Conservation (phyloP, 441 rosid genomes). For the Mallotus repandus region DNA sequence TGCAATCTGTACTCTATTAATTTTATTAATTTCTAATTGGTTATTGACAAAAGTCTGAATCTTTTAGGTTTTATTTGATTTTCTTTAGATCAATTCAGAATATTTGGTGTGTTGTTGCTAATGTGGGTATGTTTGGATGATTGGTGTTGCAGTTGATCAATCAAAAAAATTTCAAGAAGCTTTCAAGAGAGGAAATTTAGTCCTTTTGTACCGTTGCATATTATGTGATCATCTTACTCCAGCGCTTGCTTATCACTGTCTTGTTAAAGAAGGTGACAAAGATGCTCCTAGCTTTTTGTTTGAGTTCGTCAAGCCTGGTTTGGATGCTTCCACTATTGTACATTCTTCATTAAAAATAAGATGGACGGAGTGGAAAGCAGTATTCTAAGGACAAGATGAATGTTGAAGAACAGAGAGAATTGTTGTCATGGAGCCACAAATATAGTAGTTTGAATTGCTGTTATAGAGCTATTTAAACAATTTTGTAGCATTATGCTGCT, state of each 20-base stretch:
- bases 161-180: conserved; percentile 59
- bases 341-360: conserved; percentile 25
- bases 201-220: conserved; percentile 67
- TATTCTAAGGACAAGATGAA: too few species aligned
- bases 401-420: too few species aligned
- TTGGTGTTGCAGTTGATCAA: conserved; percentile 45
- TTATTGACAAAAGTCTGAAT: neutral
- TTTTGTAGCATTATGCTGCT: too few species aligned
- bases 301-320: conserved; percentile 88
- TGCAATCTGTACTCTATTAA: too few species aligned
- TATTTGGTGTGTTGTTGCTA: neutral
- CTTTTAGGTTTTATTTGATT: neutral
- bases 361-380: too few species aligned
- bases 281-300: conserved; percentile 96
- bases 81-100: neutral
- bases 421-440: too few species aligned
- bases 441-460: too few species aligned
- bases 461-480: too few species aligned
- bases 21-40: neutral
- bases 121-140: neutral
- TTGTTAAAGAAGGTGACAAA: conserved; percentile 91
- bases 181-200: conserved; percentile 66
- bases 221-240: conserved; percentile 94
- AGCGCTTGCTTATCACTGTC: conserved; percentile 77
- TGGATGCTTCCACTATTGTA: conserved; percentile 58